A percentile compares a stretch with the other conserved stretches of the same genome.
phyloP scores from a whole-genome alignment of 768 basidiomycete genomes.

The Mycena galericulata region DNA sequence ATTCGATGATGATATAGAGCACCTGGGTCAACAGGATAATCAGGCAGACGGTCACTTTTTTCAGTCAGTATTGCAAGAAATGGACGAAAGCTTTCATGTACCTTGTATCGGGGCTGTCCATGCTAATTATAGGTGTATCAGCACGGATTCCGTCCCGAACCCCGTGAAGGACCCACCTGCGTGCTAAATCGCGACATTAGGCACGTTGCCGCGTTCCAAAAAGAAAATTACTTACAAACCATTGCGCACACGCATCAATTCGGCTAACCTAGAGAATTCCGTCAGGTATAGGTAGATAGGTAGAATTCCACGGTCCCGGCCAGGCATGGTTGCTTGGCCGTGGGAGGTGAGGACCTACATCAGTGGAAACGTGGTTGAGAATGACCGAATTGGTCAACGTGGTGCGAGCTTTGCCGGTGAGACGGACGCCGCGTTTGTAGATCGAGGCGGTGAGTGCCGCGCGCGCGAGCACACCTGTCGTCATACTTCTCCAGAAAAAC shows the following conservation, averaged over 20 bases:
- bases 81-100: background rate
- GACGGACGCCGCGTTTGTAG: slow-evolving; percentile 74
- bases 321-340: no score
- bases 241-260: slow-evolving; percentile 73
- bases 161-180: slow-evolving; percentile 45
- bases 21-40: slow-evolving; percentile 72
- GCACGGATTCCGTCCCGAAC: background rate
- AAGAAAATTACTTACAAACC: slow-evolving; percentile 67
- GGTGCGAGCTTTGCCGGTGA: slow-evolving; percentile 76
- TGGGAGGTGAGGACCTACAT: slow-evolving; percentile 56
- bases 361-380: slow-evolving; percentile 73
- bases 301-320: no score
- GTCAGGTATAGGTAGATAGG: no score
- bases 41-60: slow-evolving; percentile 60
- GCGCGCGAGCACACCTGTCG: slow-evolving; percentile 72
- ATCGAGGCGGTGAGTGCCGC: slow-evolving; percentile 76
- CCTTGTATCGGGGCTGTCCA: slow-evolving; percentile 79
- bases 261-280: slow-evolving; percentile 57
- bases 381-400: slow-evolving; percentile 70
- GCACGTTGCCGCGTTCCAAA: slow-evolving; percentile 7
- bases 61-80: background rate
- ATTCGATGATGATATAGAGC: background rate
- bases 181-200: slow-evolving; percentile 46
- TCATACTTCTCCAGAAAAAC: slow-evolving; percentile 82
- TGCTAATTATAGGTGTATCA: slow-evolving; percentile 41